Percentiles rank a stretch among this genome's conserved stretches.
phyloP scores from a whole-genome alignment of 768 basidiomycete genomes.

The Calocybe indica region DNA sequence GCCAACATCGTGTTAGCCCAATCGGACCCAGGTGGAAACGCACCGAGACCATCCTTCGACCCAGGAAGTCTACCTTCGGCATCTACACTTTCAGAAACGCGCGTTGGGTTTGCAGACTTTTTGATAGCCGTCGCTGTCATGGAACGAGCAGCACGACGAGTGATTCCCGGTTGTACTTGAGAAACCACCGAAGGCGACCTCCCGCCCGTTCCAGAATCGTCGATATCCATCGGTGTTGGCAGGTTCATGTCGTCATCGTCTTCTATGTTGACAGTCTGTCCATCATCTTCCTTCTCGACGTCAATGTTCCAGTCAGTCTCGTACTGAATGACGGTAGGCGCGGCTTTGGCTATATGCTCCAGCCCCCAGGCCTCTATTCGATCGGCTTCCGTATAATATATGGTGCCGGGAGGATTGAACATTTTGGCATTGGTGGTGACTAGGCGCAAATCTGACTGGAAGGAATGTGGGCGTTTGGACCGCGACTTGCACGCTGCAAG shows the following conservation, averaged over 20 bases:
- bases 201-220: constrained; percentile 29
- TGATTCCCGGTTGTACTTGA: constrained; percentile 28
- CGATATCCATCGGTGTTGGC: constrained; percentile 41
- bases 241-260: constrained; percentile 29
- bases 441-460: constrained; percentile 62
- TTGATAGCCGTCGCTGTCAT: constrained; percentile 42
- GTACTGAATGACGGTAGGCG: constrained; percentile 71
- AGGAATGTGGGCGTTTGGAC: constrained; percentile 3
- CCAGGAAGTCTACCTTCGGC: constrained; percentile 71
- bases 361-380: constrained; percentile 64
- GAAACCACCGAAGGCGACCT: constrained; percentile 43
- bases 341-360: constrained; percentile 67
- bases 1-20: constrained; percentile 70
- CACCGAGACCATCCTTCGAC: constrained; percentile 67
- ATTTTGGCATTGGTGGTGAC: constrained; percentile 70
- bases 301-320: constrained; percentile 85
- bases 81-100: constrained; percentile 47
- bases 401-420: constrained; percentile 71
- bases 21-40: constrained; percentile 65
- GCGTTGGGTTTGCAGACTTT: constrained; percentile 14
- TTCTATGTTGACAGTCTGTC: constrained; percentile 30
- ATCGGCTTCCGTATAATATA: constrained; percentile 72
- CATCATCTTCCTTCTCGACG: constrained; percentile 60
- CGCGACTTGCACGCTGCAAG: background rate
- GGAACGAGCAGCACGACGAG: constrained; percentile 42